phyloP scores from a whole-genome alignment of 495 filamentous ascomycete genomes.

The Staphylotrichum longicolle region DNA sequence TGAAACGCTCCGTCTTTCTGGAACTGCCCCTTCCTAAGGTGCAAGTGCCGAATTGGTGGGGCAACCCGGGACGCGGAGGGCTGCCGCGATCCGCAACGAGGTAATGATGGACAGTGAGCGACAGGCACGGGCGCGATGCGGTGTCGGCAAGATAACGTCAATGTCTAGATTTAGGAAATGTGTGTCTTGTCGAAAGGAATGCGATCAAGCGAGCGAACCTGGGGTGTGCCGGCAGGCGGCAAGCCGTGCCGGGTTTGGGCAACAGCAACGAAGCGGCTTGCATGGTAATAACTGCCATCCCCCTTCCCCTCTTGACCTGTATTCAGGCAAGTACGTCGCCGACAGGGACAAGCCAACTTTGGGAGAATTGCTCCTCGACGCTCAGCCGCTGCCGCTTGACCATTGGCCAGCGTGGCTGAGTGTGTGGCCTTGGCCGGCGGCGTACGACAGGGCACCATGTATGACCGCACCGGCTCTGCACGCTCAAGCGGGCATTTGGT shows the following conservation, averaged over 20 bases:
- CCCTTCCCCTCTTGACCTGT: neutral
- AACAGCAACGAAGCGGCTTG: conserved; percentile 3
- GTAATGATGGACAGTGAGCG: conserved; percentile 3
- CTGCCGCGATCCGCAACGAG: neutral
- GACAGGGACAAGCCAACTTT: neutral
- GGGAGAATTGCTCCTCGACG: neutral
- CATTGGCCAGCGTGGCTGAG: conserved; percentile 11
- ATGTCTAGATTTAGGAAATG: neutral
- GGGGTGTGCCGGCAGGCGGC: neutral
- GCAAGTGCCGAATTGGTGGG: neutral
- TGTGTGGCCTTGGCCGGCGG: neutral
- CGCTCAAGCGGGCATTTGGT: neutral
- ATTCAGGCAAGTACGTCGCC: neutral
- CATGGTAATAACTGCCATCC: neutral
- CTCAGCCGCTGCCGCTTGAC: conserved; percentile 5
- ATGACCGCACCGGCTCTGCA: no score
- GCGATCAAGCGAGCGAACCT: neutral
- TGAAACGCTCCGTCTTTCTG: neutral
- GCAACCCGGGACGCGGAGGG: no score
- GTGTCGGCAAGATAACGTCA: neutral
- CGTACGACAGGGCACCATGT: neutral
- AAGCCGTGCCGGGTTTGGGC: neutral
- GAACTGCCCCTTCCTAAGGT: neutral
- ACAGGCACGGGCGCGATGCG: neutral
- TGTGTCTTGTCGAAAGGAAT: neutral